Base-by-base conservation (phyloP, 2,329 filamentous ascomycete species). In the Alternaria dauci region DNA sequence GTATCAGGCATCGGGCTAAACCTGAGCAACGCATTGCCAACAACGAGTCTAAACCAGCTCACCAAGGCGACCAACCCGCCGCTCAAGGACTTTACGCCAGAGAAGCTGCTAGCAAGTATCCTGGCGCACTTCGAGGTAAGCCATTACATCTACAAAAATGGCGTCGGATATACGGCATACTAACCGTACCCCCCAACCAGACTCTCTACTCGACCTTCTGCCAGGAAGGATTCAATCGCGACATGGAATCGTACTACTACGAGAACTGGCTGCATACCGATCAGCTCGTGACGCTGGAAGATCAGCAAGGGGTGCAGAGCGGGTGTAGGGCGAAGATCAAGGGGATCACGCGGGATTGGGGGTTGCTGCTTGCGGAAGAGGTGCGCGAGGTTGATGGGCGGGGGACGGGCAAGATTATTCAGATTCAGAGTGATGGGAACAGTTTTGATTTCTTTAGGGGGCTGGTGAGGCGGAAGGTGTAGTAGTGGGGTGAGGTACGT, bases 391-490 rank as follows among this genome's bases (percentile, higher is more conserved):
- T 90, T 59, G 92, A 93, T 64, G 83, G 89, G 53, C 83, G 89
- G 54, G 82, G 85, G 2, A 97, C 92, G 0, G 94, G 94, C 0
- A 91, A 86, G 79, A 83, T 90, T 51, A 94, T 91, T 86, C 88
- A 90, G 70, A 80, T 99, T 79, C 94, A 97, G 82, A 97, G 93
- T 77, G 95, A 99, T 78, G 93, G 94, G 76, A 99, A 99, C 74
- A 97, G 94, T 78, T 99, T 99, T 82, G 95, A 99, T 80, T 99
- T 97, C 78, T 96, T 97, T 81, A 92, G 87, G 74, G 95, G 95
- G 0, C 75, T 99, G 71, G 82, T 99, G 20, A 92, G 88, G 82
- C 87, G 90, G 72, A 98, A 96, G 83, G 78, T 89, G 2, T 93
- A 8, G 61, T 56, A 23, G 23, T 8, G 5, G 39, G 5, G 12